Base-by-base conservation (phyloP, 805 yeast genomes). In the Schwanniomyces polymorphus region DNA sequence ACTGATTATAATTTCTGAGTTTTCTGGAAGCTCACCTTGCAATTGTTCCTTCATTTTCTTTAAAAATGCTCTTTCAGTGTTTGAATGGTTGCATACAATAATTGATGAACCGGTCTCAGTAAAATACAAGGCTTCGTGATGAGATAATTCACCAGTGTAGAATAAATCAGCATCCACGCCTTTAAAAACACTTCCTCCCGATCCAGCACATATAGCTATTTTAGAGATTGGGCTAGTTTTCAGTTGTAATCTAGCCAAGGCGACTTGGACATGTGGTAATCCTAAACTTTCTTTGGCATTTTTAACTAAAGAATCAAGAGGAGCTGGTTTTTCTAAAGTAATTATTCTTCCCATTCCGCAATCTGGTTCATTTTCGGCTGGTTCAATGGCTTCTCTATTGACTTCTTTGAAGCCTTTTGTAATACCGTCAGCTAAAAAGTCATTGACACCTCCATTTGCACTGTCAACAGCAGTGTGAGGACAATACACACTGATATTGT, bases 381-480 rank as follows among this genome's bases (percentile, higher is more conserved):
- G 76, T 41, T 74, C 72, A 38, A 85, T 74, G 21, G 82, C 69
- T 5, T 60, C 53, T 47, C 63, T 54, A 18, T 49, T 53, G 41
- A 23, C 41, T 35, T 55, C 64, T 60, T 45, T 46, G 50, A 79
- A 48, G 1, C 59, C 57, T 7, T 53, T 45, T 7, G 64, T 59
- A 5, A 86, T 66, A 2, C 88, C 88, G 33, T 79, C 81, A 0
- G 81, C 86, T 37, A 94, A 74, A 86, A 96, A 94, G 63, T 91
- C 98, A 56, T 94, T 94, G 51, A 94, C 97, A 18, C 99, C 99
- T n/a, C 86, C 87, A 10, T 67, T 65, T 8, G 94, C 94, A 21
- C 97, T 92, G 67, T 94, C 99, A 3, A 94, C 87, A 0, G 98
- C 91, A 0, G 99, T 92, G 61, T 94, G 99, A 23, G 99, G 99